A percentile compares a stretch with the other conserved stretches of the same genome.
phyloP scores from a whole-genome alignment of 1,284 basidiomycete genomes.

The Tranzscheliella williamsii region DNA sequence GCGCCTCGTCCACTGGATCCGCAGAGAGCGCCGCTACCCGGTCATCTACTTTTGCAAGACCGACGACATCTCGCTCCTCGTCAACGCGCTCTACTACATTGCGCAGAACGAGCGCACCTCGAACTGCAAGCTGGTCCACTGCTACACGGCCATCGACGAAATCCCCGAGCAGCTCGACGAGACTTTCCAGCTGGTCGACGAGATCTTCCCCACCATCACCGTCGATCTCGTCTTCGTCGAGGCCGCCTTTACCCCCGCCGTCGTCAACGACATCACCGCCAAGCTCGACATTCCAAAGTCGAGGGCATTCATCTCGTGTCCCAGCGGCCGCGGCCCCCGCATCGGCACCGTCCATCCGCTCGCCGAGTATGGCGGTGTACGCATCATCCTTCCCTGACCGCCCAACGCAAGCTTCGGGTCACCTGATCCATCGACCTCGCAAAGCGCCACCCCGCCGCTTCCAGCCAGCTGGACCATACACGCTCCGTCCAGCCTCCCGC shows the following conservation, averaged over 20 bases:
- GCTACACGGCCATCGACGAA: slow-evolving; percentile 65
- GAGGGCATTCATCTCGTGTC: slow-evolving; percentile 39
- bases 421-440: too few relatives aligned
- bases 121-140: slow-evolving; percentile 71
- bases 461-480: too few relatives aligned
- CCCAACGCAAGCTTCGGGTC: too few relatives aligned
- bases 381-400: slow-evolving; percentile 37
- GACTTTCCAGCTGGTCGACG: slow-evolving; percentile 51
- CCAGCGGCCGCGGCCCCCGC: slow-evolving; percentile 20
- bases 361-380: slow-evolving; percentile 28
- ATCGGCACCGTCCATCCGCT: slow-evolving; percentile 18
- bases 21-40: slow-evolving; percentile 65
- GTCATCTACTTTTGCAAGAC: slow-evolving; percentile 60
- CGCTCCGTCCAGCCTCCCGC: too few relatives aligned
- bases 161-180: slow-evolving; percentile 60
- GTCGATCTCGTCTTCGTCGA: slow-evolving; percentile 48
- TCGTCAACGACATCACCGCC: slow-evolving; percentile 19
- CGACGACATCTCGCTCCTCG: slow-evolving; percentile 65
- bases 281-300: slow-evolving; percentile 25
- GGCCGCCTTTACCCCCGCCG: slow-evolving; percentile 35
- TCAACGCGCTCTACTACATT: slow-evolving; percentile 71
- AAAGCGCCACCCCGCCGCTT: too few relatives aligned
- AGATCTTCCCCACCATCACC: slow-evolving; percentile 47
- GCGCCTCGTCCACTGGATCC: slow-evolving; percentile 64
- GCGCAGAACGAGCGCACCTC: slow-evolving; percentile 70